phyloP scores from a whole-genome alignment of 257 asterid species.

The Solanum arcanum region DNA sequence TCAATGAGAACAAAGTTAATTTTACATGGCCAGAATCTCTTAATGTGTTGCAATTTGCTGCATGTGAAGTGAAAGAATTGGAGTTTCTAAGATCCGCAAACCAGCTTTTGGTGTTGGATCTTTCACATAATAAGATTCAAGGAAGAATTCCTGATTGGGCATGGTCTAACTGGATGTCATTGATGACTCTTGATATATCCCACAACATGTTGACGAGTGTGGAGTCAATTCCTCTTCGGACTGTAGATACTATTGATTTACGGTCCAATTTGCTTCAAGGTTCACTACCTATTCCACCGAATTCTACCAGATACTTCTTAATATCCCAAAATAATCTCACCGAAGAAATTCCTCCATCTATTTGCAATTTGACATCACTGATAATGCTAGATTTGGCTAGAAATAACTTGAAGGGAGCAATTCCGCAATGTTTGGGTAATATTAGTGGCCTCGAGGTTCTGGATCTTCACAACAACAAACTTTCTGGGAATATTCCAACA shows the following conservation, averaged over 20 bases:
- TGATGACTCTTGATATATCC: background rate
- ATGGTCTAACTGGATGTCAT: background rate
- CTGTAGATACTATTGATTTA: background rate
- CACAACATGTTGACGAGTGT: background rate
- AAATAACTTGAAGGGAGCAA: background rate
- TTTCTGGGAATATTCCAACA: constrained; percentile 4
- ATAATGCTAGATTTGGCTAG: background rate
- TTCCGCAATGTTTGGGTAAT: background rate
- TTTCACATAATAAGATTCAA: background rate
- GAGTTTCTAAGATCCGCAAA: background rate
- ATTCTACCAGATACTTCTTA: background rate
- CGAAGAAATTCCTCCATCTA: constrained; percentile 4
- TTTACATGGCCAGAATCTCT: background rate
- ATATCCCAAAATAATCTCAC: background rate
- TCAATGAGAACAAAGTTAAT: background rate
- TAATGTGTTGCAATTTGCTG: background rate
- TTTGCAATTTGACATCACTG: background rate
- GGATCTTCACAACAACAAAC: background rate
- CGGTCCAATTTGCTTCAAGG: background rate
- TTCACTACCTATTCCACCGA: background rate
- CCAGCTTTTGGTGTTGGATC: background rate
- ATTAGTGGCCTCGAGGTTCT: background rate
- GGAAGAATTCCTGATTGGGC: background rate
- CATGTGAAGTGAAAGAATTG: background rate
- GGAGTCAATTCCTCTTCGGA: background rate